Conservation (phyloP, 2,329 filamentous ascomycete species). For the Ceratocystis huliohia region DNA sequence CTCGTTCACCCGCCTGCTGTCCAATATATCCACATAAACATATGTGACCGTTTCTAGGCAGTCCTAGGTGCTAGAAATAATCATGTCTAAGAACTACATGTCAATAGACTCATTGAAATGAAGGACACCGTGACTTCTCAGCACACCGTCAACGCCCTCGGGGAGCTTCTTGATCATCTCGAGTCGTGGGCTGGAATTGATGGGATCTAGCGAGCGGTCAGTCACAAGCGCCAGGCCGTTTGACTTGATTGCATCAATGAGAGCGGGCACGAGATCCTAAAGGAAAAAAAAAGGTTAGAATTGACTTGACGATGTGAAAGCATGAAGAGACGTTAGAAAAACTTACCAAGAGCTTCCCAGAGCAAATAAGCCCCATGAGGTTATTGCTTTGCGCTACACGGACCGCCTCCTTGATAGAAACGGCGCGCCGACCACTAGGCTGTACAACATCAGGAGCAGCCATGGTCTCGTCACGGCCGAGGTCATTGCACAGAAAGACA, state of each 20-base stretch:
- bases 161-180: slow-evolving; percentile 51
- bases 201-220: slow-evolving; percentile 54
- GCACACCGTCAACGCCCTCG: slow-evolving; percentile 73
- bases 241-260: slow-evolving; percentile 88
- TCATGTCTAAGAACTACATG: slow-evolving; percentile 32
- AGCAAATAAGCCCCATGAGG: slow-evolving; percentile 93
- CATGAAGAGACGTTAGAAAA: neutral
- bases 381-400: slow-evolving; percentile 91
- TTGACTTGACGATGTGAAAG: neutral
- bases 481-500: slow-evolving; percentile 86
- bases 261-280: slow-evolving; percentile 81
- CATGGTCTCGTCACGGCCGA: slow-evolving; percentile 43
- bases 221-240: slow-evolving; percentile 84
- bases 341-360: slow-evolving; percentile 69
- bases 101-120: slow-evolving; percentile 90
- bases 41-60: neutral
- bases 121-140: slow-evolving; percentile 76
- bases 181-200: slow-evolving; percentile 30
- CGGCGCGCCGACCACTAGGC: slow-evolving; percentile 57
- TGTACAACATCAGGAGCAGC: slow-evolving; percentile 30
- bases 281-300: slow-evolving; percentile 2
- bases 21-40: neutral
- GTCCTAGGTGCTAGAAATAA: neutral
- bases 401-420: slow-evolving; percentile 89
- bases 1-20: neutral